Evolutionary conservation across 2,329 filamentous ascomycete genomes (phyloP).

Genomic region (Aspergillus ruber): DNA sequence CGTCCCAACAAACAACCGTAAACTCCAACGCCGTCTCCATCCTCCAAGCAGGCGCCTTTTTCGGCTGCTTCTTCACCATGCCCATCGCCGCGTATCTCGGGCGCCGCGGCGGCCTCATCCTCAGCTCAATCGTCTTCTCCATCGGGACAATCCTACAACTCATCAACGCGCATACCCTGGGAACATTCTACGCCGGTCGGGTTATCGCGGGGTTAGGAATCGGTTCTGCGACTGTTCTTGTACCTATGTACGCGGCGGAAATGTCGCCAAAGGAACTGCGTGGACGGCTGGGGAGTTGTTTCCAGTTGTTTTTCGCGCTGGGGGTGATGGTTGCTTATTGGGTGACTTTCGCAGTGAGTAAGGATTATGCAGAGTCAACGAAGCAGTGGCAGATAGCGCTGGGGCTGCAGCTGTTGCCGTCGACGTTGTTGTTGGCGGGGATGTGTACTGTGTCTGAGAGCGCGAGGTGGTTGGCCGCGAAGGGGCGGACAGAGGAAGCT

Average conservation of each 20-base stretch:
- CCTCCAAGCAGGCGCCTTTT: slow-evolving; percentile 47
- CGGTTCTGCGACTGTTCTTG: slow-evolving; percentile 38
- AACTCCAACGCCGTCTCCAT: slow-evolving; percentile 45
- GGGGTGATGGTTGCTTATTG: slow-evolving; percentile 37
- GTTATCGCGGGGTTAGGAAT: slow-evolving; percentile 43
- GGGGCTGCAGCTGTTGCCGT: slow-evolving; percentile 44
- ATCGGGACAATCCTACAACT: slow-evolving; percentile 40
- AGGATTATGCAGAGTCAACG: slow-evolving; percentile 32
- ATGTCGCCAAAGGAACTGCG: slow-evolving; percentile 38
- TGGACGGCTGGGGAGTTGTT: slow-evolving; percentile 33
- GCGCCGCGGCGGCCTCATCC: slow-evolving; percentile 39
- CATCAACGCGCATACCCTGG: slow-evolving; percentile 39
- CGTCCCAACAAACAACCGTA: slow-evolving; percentile 34
- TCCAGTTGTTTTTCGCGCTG: slow-evolving; percentile 34
- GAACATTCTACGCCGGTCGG: slow-evolving; percentile 41
- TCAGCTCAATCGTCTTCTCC: slow-evolving; percentile 36
- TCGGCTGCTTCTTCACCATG: slow-evolving; percentile 45
- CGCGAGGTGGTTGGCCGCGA: slow-evolving; percentile 43
- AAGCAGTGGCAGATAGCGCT: slow-evolving; percentile 47
- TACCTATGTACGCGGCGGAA: slow-evolving; percentile 37
- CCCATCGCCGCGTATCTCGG: slow-evolving; percentile 41
- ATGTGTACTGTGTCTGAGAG: slow-evolving; percentile 48
- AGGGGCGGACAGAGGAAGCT: slow-evolving; percentile 42
- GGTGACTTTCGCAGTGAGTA: slow-evolving; percentile 45
- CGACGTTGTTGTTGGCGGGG: slow-evolving; percentile 42